Base-by-base conservation (phyloP, 1,139 yeast genomes). In the Sugiyamaella pinicola region DNA sequence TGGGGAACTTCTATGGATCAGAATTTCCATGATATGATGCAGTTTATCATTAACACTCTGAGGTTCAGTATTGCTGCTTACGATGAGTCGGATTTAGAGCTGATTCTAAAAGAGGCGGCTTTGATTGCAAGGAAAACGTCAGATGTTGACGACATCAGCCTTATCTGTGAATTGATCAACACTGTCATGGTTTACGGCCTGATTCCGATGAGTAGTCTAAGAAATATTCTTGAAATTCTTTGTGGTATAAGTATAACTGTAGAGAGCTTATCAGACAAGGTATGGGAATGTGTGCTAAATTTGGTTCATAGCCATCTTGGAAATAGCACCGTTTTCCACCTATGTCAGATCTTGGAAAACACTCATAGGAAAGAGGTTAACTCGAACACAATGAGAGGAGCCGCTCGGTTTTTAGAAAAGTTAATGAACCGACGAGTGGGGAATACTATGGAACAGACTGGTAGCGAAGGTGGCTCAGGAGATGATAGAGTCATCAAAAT, bases 301-400 rank as follows among this genome's bases (percentile, higher is more conserved):
- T 58, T 81, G 34, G 61, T 76, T 13, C 60, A 66, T 18, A 69
- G 74, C 13, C 73, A 69, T 28, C 59, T 74, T 15, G 72, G 75
- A 0, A 68, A 70, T 51, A 62, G 66, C 13, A 68, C 77, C 0
- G 65, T 77, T 12, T 56, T 63, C 1, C 63, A 67, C 3, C 58
- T 78, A n/a, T 69, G 75, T 54, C 71, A 72, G 31, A 70, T 79
- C 21, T 63, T 77, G 15, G 66, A 69, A 18, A 66, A 65, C 24
- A 61, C 65, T 26, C 64, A 63, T 5, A 53, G 62, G 19, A 59
- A 63, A 35, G 61, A 67, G 13, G 64, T 61, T 47, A 67, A 72
- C 40, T 62, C 76, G 5, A 73, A 73, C 56, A 72, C 81, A 15
- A 73, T 80, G 55, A 63, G 77, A 19, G 87, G 87, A 1, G 79